Evolutionary conservation across 2,329 filamentous ascomycete genomes (phyloP).

Genomic region (Fulvia fulva): DNA sequence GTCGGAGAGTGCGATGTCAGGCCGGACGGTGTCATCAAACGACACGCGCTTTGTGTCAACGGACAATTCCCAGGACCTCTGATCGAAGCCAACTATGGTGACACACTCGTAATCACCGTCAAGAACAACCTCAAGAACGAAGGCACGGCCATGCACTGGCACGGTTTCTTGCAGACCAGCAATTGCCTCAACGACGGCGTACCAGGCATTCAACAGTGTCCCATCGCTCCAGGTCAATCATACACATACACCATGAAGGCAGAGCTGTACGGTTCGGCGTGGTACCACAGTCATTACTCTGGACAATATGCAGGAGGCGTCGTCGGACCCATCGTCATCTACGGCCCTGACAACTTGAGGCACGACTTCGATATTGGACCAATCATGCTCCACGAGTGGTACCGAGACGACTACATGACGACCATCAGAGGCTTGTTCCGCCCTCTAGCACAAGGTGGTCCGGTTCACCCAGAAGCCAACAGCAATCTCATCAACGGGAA

Average conservation of each 20-base stretch:
- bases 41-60: conserved; percentile 42
- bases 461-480: conserved; percentile 13
- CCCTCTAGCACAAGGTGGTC: conserved; percentile 26
- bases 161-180: conserved; percentile 36
- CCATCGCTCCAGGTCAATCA: conserved; percentile 16
- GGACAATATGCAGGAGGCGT: conserved; percentile 55
- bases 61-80: conserved; percentile 55
- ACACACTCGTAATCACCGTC: conserved; percentile 33
- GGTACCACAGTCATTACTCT: conserved; percentile 57
- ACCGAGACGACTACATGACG: not conserved
- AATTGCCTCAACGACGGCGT: conserved; percentile 35
- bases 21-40: conserved; percentile 1
- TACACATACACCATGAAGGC: conserved; percentile 32
- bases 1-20: not conserved
- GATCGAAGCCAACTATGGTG: conserved; percentile 26
- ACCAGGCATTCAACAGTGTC: conserved; percentile 20
- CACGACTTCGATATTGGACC: conserved; percentile 62
- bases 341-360: conserved; percentile 54
- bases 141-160: conserved; percentile 41
- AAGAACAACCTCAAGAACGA: conserved; percentile 37
- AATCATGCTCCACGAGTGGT: conserved; percentile 59
- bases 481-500: conserved; percentile 15
- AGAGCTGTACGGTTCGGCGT: conserved; percentile 41
- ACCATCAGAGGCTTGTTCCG: conserved; percentile 13
- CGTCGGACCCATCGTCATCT: conserved; percentile 57